phyloP scores from a whole-genome alignment of 257 asterid species.

The Capsicum chinense region DNA sequence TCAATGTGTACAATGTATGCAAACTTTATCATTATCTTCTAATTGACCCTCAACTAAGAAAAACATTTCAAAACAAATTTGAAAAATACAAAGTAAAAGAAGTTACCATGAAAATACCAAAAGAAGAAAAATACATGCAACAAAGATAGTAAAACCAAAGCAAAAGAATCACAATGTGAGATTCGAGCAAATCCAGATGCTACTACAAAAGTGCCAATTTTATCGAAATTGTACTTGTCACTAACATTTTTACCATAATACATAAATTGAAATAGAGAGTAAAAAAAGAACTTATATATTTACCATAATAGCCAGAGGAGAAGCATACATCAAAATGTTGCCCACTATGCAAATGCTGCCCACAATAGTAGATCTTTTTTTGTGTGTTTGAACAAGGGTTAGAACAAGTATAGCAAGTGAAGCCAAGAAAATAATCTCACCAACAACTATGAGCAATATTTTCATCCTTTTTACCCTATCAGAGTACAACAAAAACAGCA shows the following conservation, averaged over 20 bases:
- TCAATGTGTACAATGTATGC: rapidly evolving
- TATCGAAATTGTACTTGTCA: neutral
- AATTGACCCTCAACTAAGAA: neutral
- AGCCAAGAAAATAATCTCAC: constrained; percentile 55
- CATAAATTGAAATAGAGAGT: neutral
- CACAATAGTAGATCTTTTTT: constrained; percentile 57
- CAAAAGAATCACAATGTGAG: neutral
- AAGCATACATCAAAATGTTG: constrained; percentile 76
- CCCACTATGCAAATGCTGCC: constrained; percentile 73
- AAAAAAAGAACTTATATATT: neutral
- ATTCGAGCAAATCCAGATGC: neutral
- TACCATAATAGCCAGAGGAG: constrained; percentile 83
- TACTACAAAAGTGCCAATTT: neutral
- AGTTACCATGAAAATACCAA: neutral
- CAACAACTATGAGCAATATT: constrained; percentile 42
- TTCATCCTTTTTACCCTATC: constrained; percentile 48
- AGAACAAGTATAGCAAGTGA: constrained; percentile 56
- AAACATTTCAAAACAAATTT: neutral
- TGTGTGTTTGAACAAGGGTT: constrained; percentile 46
- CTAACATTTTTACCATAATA: no score
- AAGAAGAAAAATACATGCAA: neutral
- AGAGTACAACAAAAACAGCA: constrained; percentile 49
- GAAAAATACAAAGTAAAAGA: neutral
- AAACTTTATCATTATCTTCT: neutral
- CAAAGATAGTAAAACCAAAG: neutral